These are phyloP conservation scores for Mortierella sp. DNA, from an alignment of 371 early-diverging fungal species.

Conservation along the genomic window DNA sequence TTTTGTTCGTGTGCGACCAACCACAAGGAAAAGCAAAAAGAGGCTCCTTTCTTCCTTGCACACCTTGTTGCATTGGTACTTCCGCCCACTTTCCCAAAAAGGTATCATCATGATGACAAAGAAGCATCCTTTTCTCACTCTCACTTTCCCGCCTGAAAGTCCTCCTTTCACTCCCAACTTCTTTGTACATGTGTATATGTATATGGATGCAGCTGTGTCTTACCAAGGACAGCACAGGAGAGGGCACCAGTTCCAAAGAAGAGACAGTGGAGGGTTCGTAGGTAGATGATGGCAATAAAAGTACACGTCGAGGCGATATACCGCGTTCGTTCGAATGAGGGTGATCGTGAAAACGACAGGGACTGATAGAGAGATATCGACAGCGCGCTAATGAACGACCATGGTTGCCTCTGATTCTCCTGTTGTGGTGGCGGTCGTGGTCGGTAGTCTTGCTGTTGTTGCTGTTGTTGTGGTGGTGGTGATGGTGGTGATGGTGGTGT, in stretches of 20 bases:
- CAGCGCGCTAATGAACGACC: conserved; percentile 45
- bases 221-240: conserved; percentile 57
- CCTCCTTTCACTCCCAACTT: neutral
- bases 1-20: neutral
- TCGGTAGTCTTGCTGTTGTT: neutral
- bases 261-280: conserved; percentile 54
- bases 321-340: conserved; percentile 56
- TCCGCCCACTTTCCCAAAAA: conserved; percentile 5
- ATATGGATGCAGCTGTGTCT: too few species aligned
- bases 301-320: conserved; percentile 57
- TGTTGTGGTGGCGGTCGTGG: neutral
- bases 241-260: conserved; percentile 58
- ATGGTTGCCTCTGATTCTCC: conserved; percentile 15
- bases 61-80: neutral
- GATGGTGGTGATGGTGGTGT: neutral
- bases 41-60: neutral
- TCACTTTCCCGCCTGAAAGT: neutral
- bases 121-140: neutral
- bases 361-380: conserved; percentile 56
- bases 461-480: conserved; percentile 10
- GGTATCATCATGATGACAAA: conserved; percentile 10
- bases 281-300: conserved; percentile 56
- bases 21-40: neutral
- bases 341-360: conserved; percentile 53
- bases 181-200: too few species aligned